These are phyloP conservation scores for Laburnicola sp. DNA, from an alignment of 2,329 filamentous ascomycete genomes.

Conservation along the genomic window DNA sequence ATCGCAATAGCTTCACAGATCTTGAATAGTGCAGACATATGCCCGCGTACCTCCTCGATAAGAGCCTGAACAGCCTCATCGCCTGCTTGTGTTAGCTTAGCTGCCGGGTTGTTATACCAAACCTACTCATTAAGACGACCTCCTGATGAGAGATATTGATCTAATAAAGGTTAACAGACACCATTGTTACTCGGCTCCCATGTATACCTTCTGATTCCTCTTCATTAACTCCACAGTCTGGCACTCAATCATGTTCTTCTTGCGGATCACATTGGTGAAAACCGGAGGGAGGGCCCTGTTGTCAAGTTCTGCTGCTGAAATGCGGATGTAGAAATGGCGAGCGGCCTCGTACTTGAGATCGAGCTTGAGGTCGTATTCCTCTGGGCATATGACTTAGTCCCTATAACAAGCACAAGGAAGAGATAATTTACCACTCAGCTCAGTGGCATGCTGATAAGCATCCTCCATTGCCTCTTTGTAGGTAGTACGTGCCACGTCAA, in stretches of 20 bases:
- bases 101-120: background rate
- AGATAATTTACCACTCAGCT: conserved; percentile 61
- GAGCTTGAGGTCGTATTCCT: conserved; percentile 60
- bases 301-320: conserved; percentile 66
- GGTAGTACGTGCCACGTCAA: conserved; percentile 85
- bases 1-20: conserved; percentile 85
- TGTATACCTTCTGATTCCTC: conserved; percentile 58
- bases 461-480: conserved; percentile 88
- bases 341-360: conserved; percentile 75
- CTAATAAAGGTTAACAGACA: conserved; percentile 50
- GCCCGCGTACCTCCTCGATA: conserved; percentile 69
- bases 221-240: conserved; percentile 85
- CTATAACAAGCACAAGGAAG: background rate
- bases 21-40: conserved; percentile 75
- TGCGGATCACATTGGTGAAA: conserved; percentile 76
- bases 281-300: conserved; percentile 62
- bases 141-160: conserved; percentile 82
- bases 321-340: conserved; percentile 77
- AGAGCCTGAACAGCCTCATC: conserved; percentile 75
- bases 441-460: conserved; percentile 69
- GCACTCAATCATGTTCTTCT: conserved; percentile 79
- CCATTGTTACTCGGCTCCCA: background rate
- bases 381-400: conserved; percentile 22
- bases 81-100: conserved; percentile 25
- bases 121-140: conserved; percentile 72